Evolutionary conservation across 2,329 filamentous ascomycete genomes (phyloP).

Genomic region (Fusarium brachygibbosum): DNA sequence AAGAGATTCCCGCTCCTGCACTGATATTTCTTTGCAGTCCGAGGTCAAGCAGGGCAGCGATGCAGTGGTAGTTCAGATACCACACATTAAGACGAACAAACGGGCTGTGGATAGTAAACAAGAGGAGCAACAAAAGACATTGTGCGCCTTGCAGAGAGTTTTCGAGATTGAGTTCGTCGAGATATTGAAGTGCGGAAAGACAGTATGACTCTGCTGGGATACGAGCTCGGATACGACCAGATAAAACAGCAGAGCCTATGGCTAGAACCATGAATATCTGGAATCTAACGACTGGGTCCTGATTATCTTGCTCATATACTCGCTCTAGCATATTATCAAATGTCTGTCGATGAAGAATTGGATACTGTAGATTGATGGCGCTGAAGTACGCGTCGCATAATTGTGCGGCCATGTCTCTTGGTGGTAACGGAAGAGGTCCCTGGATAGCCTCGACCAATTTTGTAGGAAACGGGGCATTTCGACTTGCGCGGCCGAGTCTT

Average conservation of each 20-base stretch:
- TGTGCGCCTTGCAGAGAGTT: constrained; percentile 64
- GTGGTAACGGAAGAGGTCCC: constrained; percentile 52
- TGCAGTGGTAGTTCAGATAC: constrained; percentile 69
- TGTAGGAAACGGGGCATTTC: constrained; percentile 39
- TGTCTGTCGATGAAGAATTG: constrained; percentile 62
- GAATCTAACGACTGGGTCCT: constrained; percentile 55
- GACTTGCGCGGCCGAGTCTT: constrained; percentile 8
- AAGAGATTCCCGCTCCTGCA: constrained; percentile 57
- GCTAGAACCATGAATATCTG: constrained; percentile 68
- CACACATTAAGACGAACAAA: constrained; percentile 64
- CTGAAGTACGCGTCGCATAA: constrained; percentile 63
- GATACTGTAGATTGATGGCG: constrained; percentile 62
- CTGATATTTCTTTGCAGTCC: constrained; percentile 65
- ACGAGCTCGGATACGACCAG: constrained; percentile 58
- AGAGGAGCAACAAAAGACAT: constrained; percentile 60
- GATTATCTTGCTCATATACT: constrained; percentile 52
- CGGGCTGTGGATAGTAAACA: constrained; percentile 66
- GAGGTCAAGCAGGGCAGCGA: constrained; percentile 64
- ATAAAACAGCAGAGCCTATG: constrained; percentile 61
- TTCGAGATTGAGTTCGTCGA: constrained; percentile 62
- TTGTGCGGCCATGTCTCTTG: constrained; percentile 55
- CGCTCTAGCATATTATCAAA: constrained; percentile 57
- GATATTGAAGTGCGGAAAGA: constrained; percentile 60
- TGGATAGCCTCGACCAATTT: constrained; percentile 53
- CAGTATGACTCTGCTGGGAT: constrained; percentile 65